Conservation (phyloP, 192 early-diverging fungal genomes). For the Backusella tarrabulga region DNA sequence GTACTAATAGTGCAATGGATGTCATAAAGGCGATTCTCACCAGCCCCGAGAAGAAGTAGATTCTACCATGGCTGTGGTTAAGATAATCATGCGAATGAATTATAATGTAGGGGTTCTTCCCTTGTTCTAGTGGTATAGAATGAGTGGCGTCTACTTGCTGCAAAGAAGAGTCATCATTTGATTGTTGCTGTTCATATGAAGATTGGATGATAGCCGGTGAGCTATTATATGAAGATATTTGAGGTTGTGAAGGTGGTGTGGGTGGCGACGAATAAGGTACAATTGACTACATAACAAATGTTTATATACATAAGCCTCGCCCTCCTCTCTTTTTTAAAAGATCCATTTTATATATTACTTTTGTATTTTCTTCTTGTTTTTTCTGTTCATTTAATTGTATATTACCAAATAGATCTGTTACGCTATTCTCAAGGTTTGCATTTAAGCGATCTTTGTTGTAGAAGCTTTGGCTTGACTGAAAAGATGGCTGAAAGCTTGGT, state of each 20-base stretch:
- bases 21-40: neutral
- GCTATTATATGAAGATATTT: neutral
- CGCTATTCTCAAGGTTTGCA: neutral
- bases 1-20: neutral
- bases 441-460: neutral
- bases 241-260: neutral
- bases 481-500: neutral
- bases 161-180: neutral
- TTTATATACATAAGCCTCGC: neutral
- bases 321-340: neutral
- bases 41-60: neutral
- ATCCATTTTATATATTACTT: neutral
- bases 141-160: neutral
- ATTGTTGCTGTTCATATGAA: neutral
- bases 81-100: neutral
- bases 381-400: neutral
- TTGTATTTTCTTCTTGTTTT: neutral
- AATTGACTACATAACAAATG: neutral
- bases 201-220: neutral
- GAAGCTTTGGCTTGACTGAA: neutral
- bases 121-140: neutral
- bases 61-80: neutral
- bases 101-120: neutral
- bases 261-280: neutral
- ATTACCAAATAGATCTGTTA: slow-evolving; percentile 3